A percentile compares a stretch with the other conserved stretches of the same genome.
Evolutionary conservation across 2,329 filamentous ascomycete genomes (phyloP).

Genomic region (Xylaria sp.): DNA sequence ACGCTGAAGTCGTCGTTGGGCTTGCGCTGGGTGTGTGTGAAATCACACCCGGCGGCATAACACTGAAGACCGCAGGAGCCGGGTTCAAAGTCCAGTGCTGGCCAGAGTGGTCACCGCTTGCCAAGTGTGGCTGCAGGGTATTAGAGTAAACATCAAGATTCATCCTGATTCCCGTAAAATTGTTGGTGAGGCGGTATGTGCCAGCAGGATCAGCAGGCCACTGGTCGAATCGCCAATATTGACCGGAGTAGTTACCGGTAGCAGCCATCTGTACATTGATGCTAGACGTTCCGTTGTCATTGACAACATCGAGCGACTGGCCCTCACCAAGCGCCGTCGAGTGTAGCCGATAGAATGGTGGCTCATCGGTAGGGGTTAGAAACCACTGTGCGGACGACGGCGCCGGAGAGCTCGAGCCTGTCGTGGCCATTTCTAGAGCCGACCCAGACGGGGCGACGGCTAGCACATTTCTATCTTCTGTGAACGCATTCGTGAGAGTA

Average conservation of each 20-base stretch:
- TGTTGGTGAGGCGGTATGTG: slow-evolving; percentile 1
- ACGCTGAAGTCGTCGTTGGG: not conserved
- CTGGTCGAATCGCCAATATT: slow-evolving; percentile 3
- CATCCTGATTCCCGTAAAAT: not conserved
- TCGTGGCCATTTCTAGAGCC: not conserved
- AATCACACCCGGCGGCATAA: not conserved
- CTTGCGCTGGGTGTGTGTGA: not conserved
- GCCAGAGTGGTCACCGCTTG: not conserved
- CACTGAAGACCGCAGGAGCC: not conserved
- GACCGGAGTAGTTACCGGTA: not conserved
- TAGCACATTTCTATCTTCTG: not conserved
- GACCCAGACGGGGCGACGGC: not conserved
- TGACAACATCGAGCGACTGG: not conserved
- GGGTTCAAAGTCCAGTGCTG: slow-evolving; percentile 5
- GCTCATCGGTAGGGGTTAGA: not conserved
- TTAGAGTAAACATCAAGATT: not conserved
- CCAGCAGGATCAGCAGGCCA: not conserved
- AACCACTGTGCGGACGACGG: not conserved
- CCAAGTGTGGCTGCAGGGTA: not conserved
- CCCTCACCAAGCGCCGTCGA: not conserved
- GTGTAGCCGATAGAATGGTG: slow-evolving; percentile 2
- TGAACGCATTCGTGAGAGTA: not conserved
- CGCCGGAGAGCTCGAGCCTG: not conserved
- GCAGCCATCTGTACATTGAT: not conserved
- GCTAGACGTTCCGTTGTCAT: not conserved